These are phyloP conservation scores for Cyberlindnera galapagoensis DNA, from an alignment of 805 yeast species.

Conservation along the genomic window DNA sequence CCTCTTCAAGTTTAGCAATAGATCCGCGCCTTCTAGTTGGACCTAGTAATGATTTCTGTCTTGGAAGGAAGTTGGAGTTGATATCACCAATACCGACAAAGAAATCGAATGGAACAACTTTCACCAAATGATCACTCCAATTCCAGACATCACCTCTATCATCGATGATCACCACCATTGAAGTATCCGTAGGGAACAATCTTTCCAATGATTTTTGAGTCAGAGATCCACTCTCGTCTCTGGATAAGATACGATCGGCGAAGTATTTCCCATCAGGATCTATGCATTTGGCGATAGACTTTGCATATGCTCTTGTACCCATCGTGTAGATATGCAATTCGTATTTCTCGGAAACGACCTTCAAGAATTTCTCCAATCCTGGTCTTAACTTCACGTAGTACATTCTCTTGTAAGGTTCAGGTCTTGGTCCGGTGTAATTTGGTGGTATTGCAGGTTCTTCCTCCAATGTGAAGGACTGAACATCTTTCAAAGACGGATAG, in stretches of 20 bases:
- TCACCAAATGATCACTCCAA: conserved; percentile 87
- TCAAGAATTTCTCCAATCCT: conserved; percentile 70
- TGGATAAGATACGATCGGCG: conserved; percentile 83
- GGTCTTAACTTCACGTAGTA: conserved; percentile 92
- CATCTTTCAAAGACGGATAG: conserved; percentile 78
- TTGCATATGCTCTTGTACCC: conserved; percentile 95
- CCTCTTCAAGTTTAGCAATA: conserved; percentile 49
- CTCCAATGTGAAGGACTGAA: conserved; percentile 64
- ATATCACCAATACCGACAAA: conserved; percentile 98
- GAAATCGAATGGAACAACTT: conserved; percentile 92
- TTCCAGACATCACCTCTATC: conserved; percentile 99
- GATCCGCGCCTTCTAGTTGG: conserved; percentile 59
- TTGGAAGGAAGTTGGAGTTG: conserved; percentile 86
- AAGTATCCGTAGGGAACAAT: conserved; percentile 90
- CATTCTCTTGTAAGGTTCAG: conserved; percentile 55
- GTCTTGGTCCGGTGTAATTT: conserved; percentile 53
- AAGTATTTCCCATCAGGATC: conserved; percentile 85
- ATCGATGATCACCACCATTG: conserved; percentile 94
- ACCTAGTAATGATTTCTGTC: conserved; percentile 52
- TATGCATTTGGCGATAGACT: conserved; percentile 79
- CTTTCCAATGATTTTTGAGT: conserved; percentile 85
- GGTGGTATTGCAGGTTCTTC: conserved; percentile 63
- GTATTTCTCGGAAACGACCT: conserved; percentile 53
- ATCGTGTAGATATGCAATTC: conserved; percentile 95
- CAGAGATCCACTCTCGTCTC: conserved; percentile 92